These are phyloP conservation scores for Gentiana macrophylla DNA, from an alignment of 257 asterid genomes.

Conservation along the genomic window DNA sequence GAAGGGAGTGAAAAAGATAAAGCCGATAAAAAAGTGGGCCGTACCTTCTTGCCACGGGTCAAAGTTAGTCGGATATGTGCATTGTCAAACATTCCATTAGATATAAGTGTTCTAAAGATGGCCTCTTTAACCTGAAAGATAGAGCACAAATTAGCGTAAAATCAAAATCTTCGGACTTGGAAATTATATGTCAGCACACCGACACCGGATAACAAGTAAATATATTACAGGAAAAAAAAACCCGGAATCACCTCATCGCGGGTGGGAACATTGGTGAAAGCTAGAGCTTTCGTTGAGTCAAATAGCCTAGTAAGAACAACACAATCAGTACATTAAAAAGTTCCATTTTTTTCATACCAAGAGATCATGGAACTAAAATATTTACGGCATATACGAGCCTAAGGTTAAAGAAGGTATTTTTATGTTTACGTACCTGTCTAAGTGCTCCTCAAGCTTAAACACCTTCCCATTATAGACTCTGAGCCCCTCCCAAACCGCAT, in stretches of 20 bases:
- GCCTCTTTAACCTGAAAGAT: constrained; percentile 82
- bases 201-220: background rate
- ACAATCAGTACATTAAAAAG: background rate
- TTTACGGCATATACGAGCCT: background rate
- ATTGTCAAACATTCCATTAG: constrained; percentile 75
- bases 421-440: constrained; percentile 50
- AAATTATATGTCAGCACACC: background rate
- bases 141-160: constrained; percentile 6
- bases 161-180: background rate
- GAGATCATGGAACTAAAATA: background rate
- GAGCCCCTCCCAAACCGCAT: constrained; percentile 95
- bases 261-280: constrained; percentile 56
- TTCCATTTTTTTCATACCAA: background rate
- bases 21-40: no score
- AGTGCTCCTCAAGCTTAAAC: constrained; percentile 85
- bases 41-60: constrained; percentile 94
- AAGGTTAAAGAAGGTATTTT: background rate
- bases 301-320: constrained; percentile 46
- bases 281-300: constrained; percentile 89
- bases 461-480: constrained; percentile 63
- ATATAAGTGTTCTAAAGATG: constrained; percentile 67
- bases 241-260: constrained; percentile 48
- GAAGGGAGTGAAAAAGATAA: background rate
- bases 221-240: background rate
- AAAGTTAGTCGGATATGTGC: constrained; percentile 77